Evolutionary conservation across 352 stramenopile species (phyloP).

Genomic region (Globisporangium nodosum): DNA sequence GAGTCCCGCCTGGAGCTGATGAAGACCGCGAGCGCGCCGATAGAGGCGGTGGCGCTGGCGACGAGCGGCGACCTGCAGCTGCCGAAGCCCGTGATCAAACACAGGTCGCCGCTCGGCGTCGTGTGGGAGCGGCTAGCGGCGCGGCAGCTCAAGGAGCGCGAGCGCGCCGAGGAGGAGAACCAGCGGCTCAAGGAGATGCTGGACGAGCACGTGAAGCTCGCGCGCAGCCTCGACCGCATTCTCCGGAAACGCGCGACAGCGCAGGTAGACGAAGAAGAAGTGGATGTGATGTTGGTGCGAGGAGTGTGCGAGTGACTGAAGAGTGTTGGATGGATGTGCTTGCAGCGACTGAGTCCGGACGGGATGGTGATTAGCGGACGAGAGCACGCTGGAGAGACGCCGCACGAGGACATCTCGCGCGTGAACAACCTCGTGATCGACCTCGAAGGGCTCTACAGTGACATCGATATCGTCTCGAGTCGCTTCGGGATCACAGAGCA

Average conservation of each 20-base stretch:
- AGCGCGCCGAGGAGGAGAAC: slow-evolving; percentile 11
- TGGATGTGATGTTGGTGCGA: no score
- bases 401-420: slow-evolving; percentile 4
- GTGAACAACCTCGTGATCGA: slow-evolving; percentile 13
- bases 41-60: background rate
- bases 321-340: background rate
- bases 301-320: background rate
- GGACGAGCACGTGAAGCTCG: slow-evolving; percentile 16
- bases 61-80: background rate
- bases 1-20: slow-evolving; percentile 9
- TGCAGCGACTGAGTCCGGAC: slow-evolving; percentile 6
- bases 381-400: background rate
- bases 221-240: slow-evolving; percentile 12
- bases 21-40: background rate
- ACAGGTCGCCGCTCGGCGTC: slow-evolving; percentile 9
- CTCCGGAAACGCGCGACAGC: slow-evolving; percentile 8
- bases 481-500: slow-evolving; percentile 8
- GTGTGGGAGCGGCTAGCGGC: slow-evolving; percentile 12
- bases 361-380: slow-evolving; percentile 11
- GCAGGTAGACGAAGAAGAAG: background rate
- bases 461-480: slow-evolving; percentile 4
- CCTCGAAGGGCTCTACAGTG: slow-evolving; percentile 11
- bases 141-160: slow-evolving; percentile 10
- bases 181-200: slow-evolving; percentile 14
- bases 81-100: background rate